Conservation (phyloP, 78 protist genomes). For the Chrysochromulina tobinii region DNA sequence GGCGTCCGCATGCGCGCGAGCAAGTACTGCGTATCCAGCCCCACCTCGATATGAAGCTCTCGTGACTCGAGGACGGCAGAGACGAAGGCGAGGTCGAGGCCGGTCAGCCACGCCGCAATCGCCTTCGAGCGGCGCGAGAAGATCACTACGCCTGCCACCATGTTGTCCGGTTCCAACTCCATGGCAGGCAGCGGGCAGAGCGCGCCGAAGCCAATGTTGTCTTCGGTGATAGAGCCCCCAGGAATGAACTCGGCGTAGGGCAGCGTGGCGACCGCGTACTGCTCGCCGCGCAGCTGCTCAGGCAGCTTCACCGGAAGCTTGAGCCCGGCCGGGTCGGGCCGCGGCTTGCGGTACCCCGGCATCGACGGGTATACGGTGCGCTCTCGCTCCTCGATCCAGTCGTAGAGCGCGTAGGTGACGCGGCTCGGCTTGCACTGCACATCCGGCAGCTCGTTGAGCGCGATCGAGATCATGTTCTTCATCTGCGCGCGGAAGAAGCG, state of each 20-base stretch:
- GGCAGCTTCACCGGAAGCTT: neutral
- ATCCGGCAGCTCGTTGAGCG: neutral
- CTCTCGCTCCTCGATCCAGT: neutral
- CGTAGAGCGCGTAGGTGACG: neutral
- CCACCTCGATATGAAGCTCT: neutral
- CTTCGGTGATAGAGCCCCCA: neutral
- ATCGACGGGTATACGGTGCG: neutral
- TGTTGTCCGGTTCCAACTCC: too few relatives aligned
- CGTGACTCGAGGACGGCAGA: neutral
- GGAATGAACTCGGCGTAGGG: neutral
- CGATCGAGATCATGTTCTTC: conserved; percentile 7
- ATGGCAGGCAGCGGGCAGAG: neutral
- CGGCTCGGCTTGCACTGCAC: neutral
- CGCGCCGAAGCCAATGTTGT: neutral
- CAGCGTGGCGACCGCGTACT: conserved; percentile 4
- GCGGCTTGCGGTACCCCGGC: neutral
- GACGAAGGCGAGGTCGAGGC: neutral
- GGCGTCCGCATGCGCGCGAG: neutral
- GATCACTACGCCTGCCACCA: neutral
- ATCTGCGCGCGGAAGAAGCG: conserved; percentile 22
- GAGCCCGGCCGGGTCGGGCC: neutral
- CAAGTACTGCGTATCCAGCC: conserved; percentile 11
- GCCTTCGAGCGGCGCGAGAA: neutral
- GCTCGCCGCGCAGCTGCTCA: conserved; percentile 22
- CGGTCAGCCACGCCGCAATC: conserved; percentile 20